Evolutionary conservation across 1,139 yeast genomes (phyloP), one percentile per base, ranked within the genome.

Genomic region (Saccharomyces hybrid): DNA sequence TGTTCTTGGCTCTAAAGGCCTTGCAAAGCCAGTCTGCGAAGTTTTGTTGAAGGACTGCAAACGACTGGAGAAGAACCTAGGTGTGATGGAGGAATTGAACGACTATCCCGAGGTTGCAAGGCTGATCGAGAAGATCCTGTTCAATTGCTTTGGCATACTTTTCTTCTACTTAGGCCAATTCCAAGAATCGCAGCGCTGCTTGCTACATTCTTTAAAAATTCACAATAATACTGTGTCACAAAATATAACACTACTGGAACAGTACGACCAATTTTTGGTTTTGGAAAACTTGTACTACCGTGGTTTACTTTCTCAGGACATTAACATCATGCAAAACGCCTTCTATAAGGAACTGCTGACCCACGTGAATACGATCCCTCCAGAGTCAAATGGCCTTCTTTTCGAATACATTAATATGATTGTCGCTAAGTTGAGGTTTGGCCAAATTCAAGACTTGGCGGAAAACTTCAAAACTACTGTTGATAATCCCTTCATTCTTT

Each of bases 211-310:
- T 2, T 48, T 51, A 16, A 49, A 52, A 9, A 50, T 57, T 7
- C 29, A 49, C 31, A 49, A 54, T 12, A 48, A 49, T 21, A 55
- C 42, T 19, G 27, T 42, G 11, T 7, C 42, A 7, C 29, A 28
- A 21, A 29, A 7, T 12, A 29, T 24, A 9, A 12, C 27, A n/a
- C 21, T 14, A 7, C 14, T 48, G 34, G 50, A 50, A 4, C 53
- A 57, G 12, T 65, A 63, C 48, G 53, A 55, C 11, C 52, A 29
- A 19, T 58, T 62, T 44, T 52, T 68, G 50, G 46, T 60, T n/a
- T 14, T 67, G 42, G 71, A 68, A 54, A 63, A 61, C 31, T 49
- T 67, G 12, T 68, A 64, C 53, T 67, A 67, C 50, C 57, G 55
- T 12, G 60, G 58, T 3, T 51, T 55, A 19, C 2, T 51, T 14